phyloP scores from a whole-genome alignment of 257 asterid species.

The Dorcoceras hygrometricum region DNA sequence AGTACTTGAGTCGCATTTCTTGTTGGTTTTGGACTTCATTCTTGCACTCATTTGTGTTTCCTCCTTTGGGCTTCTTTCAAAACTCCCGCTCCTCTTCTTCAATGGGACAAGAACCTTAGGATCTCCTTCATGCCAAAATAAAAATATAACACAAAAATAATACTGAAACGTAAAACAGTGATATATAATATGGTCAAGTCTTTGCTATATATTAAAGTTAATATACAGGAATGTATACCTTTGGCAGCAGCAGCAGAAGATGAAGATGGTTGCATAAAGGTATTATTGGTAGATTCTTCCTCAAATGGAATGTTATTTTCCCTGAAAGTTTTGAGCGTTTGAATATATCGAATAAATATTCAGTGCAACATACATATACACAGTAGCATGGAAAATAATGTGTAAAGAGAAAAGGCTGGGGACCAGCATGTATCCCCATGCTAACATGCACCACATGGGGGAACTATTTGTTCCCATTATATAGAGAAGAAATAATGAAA shows the following conservation, averaged over 20 bases:
- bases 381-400: slow-evolving; percentile 23
- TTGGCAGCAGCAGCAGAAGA: slow-evolving; percentile 27
- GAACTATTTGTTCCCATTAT: slow-evolving; percentile 28
- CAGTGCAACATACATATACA: background rate
- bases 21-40: slow-evolving; percentile 64
- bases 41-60: slow-evolving; percentile 18
- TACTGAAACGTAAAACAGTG: background rate
- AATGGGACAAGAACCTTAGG: slow-evolving; percentile 37
- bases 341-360: background rate
- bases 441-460: slow-evolving; percentile 67
- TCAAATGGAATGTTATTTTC: slow-evolving; percentile 32
- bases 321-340: slow-evolving; percentile 28
- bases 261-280: slow-evolving; percentile 24
- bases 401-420: slow-evolving; percentile 32
- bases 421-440: slow-evolving; percentile 46
- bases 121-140: slow-evolving; percentile 33
- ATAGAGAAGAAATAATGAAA: slow-evolving; percentile 14
- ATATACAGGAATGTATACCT: slow-evolving; percentile 14
- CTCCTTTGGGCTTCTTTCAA: slow-evolving; percentile 22
- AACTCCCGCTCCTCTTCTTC: slow-evolving; percentile 52
- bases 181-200: background rate
- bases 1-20: slow-evolving; percentile 28
- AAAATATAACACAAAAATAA: background rate
- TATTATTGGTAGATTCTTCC: slow-evolving; percentile 22
- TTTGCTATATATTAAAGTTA: background rate